Evolutionary conservation across 768 basidiomycete genomes (phyloP), one percentile per base, ranked within the genome.

Genomic region (Suillus clintonianus): DNA sequence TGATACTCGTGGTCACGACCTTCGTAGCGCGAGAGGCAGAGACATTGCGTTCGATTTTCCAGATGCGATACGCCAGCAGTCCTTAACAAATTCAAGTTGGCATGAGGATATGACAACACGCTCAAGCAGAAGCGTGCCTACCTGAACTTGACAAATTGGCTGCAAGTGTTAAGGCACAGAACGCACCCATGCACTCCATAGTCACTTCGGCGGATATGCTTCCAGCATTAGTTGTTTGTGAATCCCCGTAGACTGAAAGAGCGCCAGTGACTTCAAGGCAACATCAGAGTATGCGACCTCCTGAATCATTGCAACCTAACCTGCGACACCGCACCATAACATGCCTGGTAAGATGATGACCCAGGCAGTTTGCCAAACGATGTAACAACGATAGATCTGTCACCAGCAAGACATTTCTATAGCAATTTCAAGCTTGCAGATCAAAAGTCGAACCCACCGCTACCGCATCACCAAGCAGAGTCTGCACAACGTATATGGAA

Each of bases 371-470:
- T 65, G 64, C 66, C 66, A 67, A 15, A 67, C 64, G 34, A 65
- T 50, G 22, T 64, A 67, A 39, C 66, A 67, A 30, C 66, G 66
- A 60, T 65, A 67, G 30, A 65, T 65, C 66, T 67, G 15, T 17
- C 10, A 37, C 17, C 24, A 17, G 5, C 14, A 19, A 58, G 36
- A 15, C 9, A 47, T 27, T 22, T 27, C 3, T 30, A 48, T 34
- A 30, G 19, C 15, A 8, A 27, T 24, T 22, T 17, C 10, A 59
- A 19, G 19, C 10, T 36, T n/a, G 19, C 22, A 34, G 22, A 47
- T 17, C n/a, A 41, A 14, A 14, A 43, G 10, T 8, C n/a, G 7
- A 36, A 63, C 62, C 30, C 9, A 63, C 62, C 2, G 59, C 62
- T 9, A 63, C 58, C 24, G 43, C 62, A 32, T 63, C 62, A 15